Percentiles rank a stretch among this genome's conserved stretches.
These are phyloP conservation scores for Candida sakaeoensis DNA, from an alignment of 805 yeast species.

Conservation along the genomic window DNA sequence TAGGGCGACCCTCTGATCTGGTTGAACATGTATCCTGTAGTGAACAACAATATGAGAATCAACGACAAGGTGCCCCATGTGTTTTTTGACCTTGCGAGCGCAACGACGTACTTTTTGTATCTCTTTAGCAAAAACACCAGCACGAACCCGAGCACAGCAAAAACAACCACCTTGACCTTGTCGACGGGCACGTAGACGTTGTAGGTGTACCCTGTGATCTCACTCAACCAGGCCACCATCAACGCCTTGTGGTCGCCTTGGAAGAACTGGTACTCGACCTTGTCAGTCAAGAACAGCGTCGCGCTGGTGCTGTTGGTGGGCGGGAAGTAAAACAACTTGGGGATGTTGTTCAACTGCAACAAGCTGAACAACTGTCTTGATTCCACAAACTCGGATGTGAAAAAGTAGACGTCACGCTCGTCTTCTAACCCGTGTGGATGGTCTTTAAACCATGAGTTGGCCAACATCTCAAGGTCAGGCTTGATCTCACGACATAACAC, in stretches of 20 bases:
- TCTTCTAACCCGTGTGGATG: slow-evolving; percentile 43
- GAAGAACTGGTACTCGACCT: slow-evolving; percentile 43
- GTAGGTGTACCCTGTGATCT: slow-evolving; percentile 31
- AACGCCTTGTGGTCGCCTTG: slow-evolving; percentile 41
- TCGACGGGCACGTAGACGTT: slow-evolving; percentile 39
- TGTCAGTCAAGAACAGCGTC: slow-evolving; percentile 23
- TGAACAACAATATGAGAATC: slow-evolving; percentile 65
- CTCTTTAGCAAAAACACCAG: slow-evolving; percentile 22
- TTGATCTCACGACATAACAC: slow-evolving; percentile 64
- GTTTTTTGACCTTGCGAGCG: slow-evolving; percentile 46
- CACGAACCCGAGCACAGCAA: slow-evolving; percentile 26
- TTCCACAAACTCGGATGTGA: slow-evolving; percentile 66
- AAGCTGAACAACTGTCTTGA: slow-evolving; percentile 50
- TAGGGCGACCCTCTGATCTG: slow-evolving; percentile 74
- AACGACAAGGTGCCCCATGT: slow-evolving; percentile 73
- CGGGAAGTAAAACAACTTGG: slow-evolving; percentile 62
- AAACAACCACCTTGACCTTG: slow-evolving; percentile 21
- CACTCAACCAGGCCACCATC: slow-evolving; percentile 33
- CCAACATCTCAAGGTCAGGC: slow-evolving; percentile 62
- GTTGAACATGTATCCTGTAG: slow-evolving; percentile 92
- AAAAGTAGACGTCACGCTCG: slow-evolving; percentile 52
- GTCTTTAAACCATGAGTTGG: slow-evolving; percentile 51
- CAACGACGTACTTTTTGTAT: slow-evolving; percentile 28
- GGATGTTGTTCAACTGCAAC: slow-evolving; percentile 67
- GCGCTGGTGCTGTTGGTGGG: slow-evolving; percentile 42